Conservation (phyloP, 2,329 filamentous ascomycete species). For the Tolypocladium inflatum region DNA sequence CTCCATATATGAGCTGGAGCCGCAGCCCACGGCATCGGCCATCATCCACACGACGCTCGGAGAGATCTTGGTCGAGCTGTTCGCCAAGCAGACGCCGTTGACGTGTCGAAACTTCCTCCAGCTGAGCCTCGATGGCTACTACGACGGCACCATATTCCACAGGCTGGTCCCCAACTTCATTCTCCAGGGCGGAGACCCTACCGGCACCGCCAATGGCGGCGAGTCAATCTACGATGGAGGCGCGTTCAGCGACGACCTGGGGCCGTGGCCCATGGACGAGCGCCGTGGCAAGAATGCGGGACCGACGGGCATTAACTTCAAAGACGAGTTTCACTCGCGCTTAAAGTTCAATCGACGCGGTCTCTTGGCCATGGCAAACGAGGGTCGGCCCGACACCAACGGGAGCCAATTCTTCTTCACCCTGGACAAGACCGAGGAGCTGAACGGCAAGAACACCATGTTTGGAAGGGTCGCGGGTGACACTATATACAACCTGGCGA, state of each 20-base stretch:
- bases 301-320: conserved; percentile 49
- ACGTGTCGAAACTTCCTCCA: conserved; percentile 94
- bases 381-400: conserved; percentile 67
- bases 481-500: conserved; percentile 91
- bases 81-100: conserved; percentile 87
- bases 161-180: conserved; percentile 87
- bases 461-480: conserved; percentile 90
- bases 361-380: conserved; percentile 92
- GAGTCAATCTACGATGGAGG: conserved; percentile 87
- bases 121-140: conserved; percentile 90
- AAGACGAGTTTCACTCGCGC: conserved; percentile 84
- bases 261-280: conserved; percentile 62
- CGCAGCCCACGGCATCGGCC: conserved; percentile 85
- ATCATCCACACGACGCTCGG: conserved; percentile 84
- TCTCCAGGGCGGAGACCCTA: conserved; percentile 89
- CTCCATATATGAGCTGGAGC: conserved; percentile 86
- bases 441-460: conserved; percentile 84
- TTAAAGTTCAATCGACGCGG: conserved; percentile 90
- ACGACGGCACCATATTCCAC: conserved; percentile 89
- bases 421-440: conserved; percentile 70
- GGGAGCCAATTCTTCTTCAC: conserved; percentile 98
- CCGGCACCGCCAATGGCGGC: conserved; percentile 82
- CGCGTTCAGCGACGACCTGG: conserved; percentile 60
- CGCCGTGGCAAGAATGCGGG: conserved; percentile 53
- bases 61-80: conserved; percentile 85